Conservation (phyloP, 345 rosid species). For the Laguncularia racemosa region DNA sequence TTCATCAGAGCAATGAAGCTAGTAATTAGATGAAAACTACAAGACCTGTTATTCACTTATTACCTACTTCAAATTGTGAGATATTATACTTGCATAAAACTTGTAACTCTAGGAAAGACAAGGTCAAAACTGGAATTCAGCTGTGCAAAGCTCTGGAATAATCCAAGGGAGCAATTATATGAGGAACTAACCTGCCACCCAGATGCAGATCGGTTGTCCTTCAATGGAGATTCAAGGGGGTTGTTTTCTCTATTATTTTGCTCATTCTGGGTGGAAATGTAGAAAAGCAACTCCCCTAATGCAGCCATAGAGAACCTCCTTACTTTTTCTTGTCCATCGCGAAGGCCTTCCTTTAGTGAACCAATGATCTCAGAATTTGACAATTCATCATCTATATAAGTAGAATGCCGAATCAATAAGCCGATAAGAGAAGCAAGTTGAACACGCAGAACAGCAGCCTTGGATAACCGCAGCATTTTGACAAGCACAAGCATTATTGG, state of each 20-base stretch:
- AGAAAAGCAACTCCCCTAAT: slow-evolving; percentile 90
- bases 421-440: slow-evolving; percentile 93
- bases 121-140: too few species aligned
- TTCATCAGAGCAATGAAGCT: neutral
- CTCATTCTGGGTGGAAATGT: slow-evolving; percentile 90
- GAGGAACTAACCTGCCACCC: slow-evolving; percentile 86
- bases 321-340: slow-evolving; percentile 91
- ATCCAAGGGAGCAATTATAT: neutral
- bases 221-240: slow-evolving; percentile 78
- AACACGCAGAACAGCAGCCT: slow-evolving; percentile 78
- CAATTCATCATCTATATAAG: slow-evolving; percentile 73
- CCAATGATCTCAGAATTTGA: slow-evolving; percentile 88
- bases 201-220: slow-evolving; percentile 50
- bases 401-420: slow-evolving; percentile 87
- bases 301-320: slow-evolving; percentile 98
- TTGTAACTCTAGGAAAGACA: too few species aligned
- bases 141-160: neutral
- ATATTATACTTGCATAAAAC: too few species aligned
- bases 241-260: slow-evolving; percentile 36
- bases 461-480: slow-evolving; percentile 83
- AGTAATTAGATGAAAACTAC: neutral
- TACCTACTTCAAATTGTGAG: too few species aligned
- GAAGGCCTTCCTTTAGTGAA: slow-evolving; percentile 81
- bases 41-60: neutral
- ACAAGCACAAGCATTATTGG: slow-evolving; percentile 89